phyloP scores from a whole-genome alignment of 2,329 filamentous ascomycete species.

The Albophoma yamanashiensis region DNA sequence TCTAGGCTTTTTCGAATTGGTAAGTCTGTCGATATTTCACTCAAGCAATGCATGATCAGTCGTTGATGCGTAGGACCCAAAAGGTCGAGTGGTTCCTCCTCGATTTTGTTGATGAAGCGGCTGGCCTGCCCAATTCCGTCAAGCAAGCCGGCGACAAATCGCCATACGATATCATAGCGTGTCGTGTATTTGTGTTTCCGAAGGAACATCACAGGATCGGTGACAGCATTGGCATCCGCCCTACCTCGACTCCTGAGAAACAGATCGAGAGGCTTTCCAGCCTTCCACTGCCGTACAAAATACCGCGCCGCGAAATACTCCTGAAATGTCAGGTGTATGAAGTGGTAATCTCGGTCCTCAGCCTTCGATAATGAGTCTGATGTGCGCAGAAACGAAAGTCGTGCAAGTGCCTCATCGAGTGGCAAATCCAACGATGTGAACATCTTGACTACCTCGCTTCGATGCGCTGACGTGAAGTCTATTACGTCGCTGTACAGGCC shows the following conservation, averaged over 20 bases:
- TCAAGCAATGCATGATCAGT: too few species aligned
- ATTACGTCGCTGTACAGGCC: constrained; percentile 21
- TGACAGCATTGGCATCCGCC: too few species aligned
- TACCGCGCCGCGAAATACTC: constrained; percentile 30
- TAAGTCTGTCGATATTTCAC: too few species aligned
- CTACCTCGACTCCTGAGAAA: too few species aligned
- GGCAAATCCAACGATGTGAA: constrained; percentile 3
- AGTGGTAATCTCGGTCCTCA: constrained; percentile 21
- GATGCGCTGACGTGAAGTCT: constrained; percentile 17
- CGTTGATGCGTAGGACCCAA: too few species aligned
- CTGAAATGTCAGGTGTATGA: constrained; percentile 30
- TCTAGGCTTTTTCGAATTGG: too few species aligned
- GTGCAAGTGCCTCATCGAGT: constrained; percentile 8
- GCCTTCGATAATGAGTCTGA: constrained; percentile 13
- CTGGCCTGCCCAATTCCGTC: too few species aligned
- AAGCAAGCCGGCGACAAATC: constrained; percentile 29
- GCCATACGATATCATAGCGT: constrained; percentile 29
- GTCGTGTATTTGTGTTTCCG: constrained; percentile 23
- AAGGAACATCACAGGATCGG: constrained; percentile 13
- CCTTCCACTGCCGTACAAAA: constrained; percentile 21
- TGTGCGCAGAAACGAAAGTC: constrained; percentile 25
- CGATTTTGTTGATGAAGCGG: too few species aligned
- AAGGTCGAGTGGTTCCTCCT: too few species aligned
- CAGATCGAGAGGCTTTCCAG: too few species aligned
- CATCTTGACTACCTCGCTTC: constrained; percentile 7